These are phyloP conservation scores for Globisporangium middletonii DNA, from an alignment of 352 stramenopile genomes.

Conservation along the genomic window DNA sequence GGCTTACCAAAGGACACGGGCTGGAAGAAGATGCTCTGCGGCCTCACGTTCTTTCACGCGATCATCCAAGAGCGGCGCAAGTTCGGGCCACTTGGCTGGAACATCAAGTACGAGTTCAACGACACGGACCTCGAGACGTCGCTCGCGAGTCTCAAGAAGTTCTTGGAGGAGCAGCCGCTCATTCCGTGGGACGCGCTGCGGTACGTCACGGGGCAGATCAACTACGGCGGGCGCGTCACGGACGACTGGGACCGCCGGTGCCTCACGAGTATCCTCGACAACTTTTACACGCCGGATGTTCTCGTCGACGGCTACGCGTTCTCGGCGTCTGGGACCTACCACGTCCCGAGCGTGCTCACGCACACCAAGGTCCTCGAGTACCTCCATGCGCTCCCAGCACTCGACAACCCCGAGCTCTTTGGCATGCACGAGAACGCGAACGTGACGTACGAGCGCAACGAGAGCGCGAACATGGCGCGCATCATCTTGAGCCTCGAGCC, in stretches of 20 bases:
- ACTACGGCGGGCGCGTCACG: slow-evolving; percentile 94
- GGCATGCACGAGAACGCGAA: slow-evolving; percentile 97
- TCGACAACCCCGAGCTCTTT: slow-evolving; percentile 93
- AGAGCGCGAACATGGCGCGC: slow-evolving; percentile 84
- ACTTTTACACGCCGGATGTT: slow-evolving; percentile 87
- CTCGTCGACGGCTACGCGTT: slow-evolving; percentile 83
- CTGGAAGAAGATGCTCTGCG: slow-evolving; percentile 89
- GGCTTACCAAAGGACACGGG: slow-evolving; percentile 48
- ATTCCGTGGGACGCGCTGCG: slow-evolving; percentile 92
- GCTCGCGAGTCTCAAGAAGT: slow-evolving; percentile 85
- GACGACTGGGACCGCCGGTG: slow-evolving; percentile 94
- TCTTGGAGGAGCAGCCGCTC: slow-evolving; percentile 87
- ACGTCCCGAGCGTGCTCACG: slow-evolving; percentile 51
- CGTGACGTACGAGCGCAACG: slow-evolving; percentile 90
- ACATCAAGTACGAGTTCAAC: slow-evolving; percentile 96
- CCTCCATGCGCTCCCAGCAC: slow-evolving; percentile 68
- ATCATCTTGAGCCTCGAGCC: slow-evolving; percentile 90
- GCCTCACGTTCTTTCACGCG: slow-evolving; percentile 92
- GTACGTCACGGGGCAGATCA: slow-evolving; percentile 94
- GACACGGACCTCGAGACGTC: slow-evolving; percentile 94
- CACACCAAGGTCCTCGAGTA: slow-evolving; percentile 71
- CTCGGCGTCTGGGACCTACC: slow-evolving; percentile 85
- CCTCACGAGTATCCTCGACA: slow-evolving; percentile 90
- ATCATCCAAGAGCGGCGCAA: slow-evolving; percentile 93
- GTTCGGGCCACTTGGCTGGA: slow-evolving; percentile 93